These are phyloP conservation scores for Pythium brassicae DNA, from an alignment of 352 stramenopile genomes.

Conservation along the genomic window DNA sequence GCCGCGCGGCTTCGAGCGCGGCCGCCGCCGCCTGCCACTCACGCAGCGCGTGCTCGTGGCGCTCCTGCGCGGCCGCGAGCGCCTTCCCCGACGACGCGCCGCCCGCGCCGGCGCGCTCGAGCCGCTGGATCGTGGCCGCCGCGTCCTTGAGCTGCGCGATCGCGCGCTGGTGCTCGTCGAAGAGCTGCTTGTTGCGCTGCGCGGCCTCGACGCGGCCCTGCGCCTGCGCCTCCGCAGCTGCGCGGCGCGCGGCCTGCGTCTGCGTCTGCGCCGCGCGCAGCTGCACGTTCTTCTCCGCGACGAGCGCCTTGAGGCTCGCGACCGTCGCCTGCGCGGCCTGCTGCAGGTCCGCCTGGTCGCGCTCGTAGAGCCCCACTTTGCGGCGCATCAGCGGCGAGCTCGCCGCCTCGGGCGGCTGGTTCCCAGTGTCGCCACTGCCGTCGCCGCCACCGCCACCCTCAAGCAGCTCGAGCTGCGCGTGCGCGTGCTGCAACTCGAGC, in stretches of 20 bases:
- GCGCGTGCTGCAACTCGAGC: slow-evolving; percentile 52
- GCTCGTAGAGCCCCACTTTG: slow-evolving; percentile 72
- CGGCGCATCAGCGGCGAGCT: slow-evolving; percentile 42
- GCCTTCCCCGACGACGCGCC: slow-evolving; percentile 40
- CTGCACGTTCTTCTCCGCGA: slow-evolving; percentile 71
- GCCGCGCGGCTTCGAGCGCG: slow-evolving; percentile 35
- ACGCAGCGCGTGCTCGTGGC: slow-evolving; percentile 56
- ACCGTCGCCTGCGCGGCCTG: slow-evolving; percentile 75
- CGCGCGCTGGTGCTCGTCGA: slow-evolving; percentile 74
- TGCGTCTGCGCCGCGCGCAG: slow-evolving; percentile 64
- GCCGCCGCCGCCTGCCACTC: slow-evolving; percentile 76
- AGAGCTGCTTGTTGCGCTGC: slow-evolving; percentile 62
- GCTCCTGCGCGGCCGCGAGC: slow-evolving; percentile 54
- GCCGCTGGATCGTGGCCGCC: slow-evolving; percentile 53
- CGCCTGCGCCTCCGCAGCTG: slow-evolving; percentile 40
- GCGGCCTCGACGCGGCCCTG: slow-evolving; percentile 52
- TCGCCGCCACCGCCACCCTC: neutral
- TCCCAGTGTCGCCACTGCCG: slow-evolving; percentile 15
- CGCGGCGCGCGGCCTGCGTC: slow-evolving; percentile 36
- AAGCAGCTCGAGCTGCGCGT: slow-evolving; percentile 24
- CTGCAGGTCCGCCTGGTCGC: slow-evolving; percentile 69
- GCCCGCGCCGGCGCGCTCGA: slow-evolving; percentile 55
- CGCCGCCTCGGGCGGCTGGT: slow-evolving; percentile 6
- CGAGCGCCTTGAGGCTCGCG: slow-evolving; percentile 73
- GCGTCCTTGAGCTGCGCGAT: slow-evolving; percentile 70